phyloP scores from a whole-genome alignment of 257 asterid genomes.

The Catharanthus roseus region DNA sequence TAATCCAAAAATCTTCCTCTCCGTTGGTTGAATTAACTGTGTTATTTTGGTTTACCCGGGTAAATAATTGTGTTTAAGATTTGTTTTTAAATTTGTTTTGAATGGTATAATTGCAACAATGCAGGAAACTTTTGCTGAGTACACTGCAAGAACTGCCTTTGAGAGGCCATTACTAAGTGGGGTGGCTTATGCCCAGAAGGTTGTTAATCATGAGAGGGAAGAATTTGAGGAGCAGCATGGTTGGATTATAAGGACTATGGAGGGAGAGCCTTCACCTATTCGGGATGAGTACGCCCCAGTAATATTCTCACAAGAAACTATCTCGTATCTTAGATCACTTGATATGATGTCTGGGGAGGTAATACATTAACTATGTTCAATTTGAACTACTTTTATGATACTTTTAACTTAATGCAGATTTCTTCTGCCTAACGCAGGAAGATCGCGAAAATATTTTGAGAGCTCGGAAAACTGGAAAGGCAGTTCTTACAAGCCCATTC shows the following conservation, averaged over 20 bases:
- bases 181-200: conserved; percentile 89
- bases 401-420: conserved; percentile 6
- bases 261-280: conserved; percentile 70
- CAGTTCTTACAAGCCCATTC: conserved; percentile 90
- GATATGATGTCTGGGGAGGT: conserved; percentile 99
- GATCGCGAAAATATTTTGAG: conserved; percentile 87
- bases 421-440: conserved; percentile 45
- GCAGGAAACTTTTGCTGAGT: conserved; percentile 86
- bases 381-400: conserved; percentile 4
- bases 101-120: conserved; percentile 14
- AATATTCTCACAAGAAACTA: conserved; percentile 84
- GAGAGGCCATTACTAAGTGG: conserved; percentile 96
- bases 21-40: background rate
- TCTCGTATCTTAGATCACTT: conserved; percentile 73
- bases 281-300: conserved; percentile 91
- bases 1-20: background rate
- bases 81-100: conserved; percentile 1
- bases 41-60: background rate
- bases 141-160: conserved; percentile 83
- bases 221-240: conserved; percentile 77
- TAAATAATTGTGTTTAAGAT: background rate
- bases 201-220: conserved; percentile 56
- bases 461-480: conserved; percentile 89
- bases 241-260: conserved; percentile 85
- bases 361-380: background rate